phyloP scores from a whole-genome alignment of 1,139 yeast species.

The Eremothecium gossypii region DNA sequence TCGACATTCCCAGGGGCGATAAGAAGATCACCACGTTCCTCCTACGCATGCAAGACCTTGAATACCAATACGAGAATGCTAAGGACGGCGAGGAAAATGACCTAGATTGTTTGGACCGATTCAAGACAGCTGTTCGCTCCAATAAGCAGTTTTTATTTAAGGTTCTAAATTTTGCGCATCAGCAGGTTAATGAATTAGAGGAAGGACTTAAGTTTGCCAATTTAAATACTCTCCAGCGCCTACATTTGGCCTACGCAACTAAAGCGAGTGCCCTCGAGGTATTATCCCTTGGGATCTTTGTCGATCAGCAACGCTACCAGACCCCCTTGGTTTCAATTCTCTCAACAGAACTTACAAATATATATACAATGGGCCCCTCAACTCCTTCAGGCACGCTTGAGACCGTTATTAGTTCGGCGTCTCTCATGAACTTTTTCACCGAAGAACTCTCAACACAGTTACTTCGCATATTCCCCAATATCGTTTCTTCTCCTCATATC shows the following conservation, averaged over 20 bases:
- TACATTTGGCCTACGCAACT: constrained; percentile 35
- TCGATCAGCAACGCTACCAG: constrained; percentile 15
- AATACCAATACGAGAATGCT: constrained; percentile 10
- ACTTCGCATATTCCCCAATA: constrained; percentile 26
- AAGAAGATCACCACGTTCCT: constrained; percentile 13
- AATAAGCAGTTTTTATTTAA: constrained; percentile 20
- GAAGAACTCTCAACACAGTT: constrained; percentile 25
- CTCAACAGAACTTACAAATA: constrained; percentile 16
- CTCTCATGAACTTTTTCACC: constrained; percentile 26
- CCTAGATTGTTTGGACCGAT: constrained; percentile 7
- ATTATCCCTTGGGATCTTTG: constrained; percentile 33
- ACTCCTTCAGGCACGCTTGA: constrained; percentile 31
- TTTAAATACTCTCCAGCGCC: constrained; percentile 33
- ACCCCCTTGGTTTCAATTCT: constrained; percentile 12
- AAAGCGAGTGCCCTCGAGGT: constrained; percentile 38
- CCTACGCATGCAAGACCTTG: constrained; percentile 15
- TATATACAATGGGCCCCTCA: constrained; percentile 16
- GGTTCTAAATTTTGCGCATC: constrained; percentile 27
- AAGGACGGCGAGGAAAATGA: constrained; percentile 17
- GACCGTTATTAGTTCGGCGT: constrained; percentile 29
- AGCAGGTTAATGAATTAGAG: constrained; percentile 32
- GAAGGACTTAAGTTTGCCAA: constrained; percentile 37
- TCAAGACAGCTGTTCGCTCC: constrained; percentile 3
- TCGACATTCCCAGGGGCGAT: constrained; percentile 8
- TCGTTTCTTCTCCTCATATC: constrained; percentile 26